Evolutionary conservation across 179 eudicot species (phyloP).

Genomic region (Silene coronaria): DNA sequence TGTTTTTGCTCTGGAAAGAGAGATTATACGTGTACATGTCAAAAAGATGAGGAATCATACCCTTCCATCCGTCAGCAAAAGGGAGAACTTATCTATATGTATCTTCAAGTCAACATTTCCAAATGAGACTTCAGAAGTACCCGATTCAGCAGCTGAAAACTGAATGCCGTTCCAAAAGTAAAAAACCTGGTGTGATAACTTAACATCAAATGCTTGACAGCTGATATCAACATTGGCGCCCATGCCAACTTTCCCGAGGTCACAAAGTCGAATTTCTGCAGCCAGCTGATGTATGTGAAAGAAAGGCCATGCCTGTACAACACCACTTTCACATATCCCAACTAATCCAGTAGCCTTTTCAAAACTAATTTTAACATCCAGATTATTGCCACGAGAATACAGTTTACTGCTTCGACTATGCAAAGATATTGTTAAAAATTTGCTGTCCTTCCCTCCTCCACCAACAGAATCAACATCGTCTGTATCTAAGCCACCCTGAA

Average conservation of each 20-base stretch:
- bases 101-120: slow-evolving; percentile 38
- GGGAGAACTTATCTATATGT: slow-evolving; percentile 54
- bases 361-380: slow-evolving; percentile 35
- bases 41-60: slow-evolving; percentile 32
- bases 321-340: slow-evolving; percentile 35
- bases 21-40: neutral
- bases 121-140: slow-evolving; percentile 30
- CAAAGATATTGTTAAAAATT: slow-evolving; percentile 42
- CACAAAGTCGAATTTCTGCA: slow-evolving; percentile 41
- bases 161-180: slow-evolving; percentile 48
- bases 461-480: slow-evolving; percentile 21
- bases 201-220: slow-evolving; percentile 62
- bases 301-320: slow-evolving; percentile 54
- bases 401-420: slow-evolving; percentile 50
- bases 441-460: slow-evolving; percentile 38
- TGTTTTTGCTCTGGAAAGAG: neutral
- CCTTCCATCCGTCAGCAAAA: slow-evolving; percentile 85
- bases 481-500: slow-evolving; percentile 22
- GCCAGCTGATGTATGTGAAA: slow-evolving; percentile 56
- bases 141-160: slow-evolving; percentile 39
- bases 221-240: slow-evolving; percentile 30
- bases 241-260: slow-evolving; percentile 23
- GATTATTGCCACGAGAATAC: slow-evolving; percentile 28
- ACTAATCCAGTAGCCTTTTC: slow-evolving; percentile 55
- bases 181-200: slow-evolving; percentile 69